Evolutionary conservation across 148 eudicot species (phyloP).

Genomic region (Heliamphora exappendiculata): DNA sequence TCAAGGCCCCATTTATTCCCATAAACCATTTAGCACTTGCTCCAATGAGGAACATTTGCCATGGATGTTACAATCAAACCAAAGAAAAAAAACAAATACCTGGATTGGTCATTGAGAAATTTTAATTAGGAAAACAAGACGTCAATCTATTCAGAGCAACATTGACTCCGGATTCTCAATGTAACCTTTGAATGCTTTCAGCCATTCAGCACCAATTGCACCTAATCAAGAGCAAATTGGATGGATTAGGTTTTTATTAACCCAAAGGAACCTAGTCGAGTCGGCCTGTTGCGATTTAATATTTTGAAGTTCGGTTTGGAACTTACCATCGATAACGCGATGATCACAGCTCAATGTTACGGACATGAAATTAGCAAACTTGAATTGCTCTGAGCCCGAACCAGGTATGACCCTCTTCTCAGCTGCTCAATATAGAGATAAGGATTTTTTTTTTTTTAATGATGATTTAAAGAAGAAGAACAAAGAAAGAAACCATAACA

Average conservation of each 20-base stretch:
- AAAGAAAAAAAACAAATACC: background rate
- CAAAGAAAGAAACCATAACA: background rate
- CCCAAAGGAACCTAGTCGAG: background rate
- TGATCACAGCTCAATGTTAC: constrained; percentile 95
- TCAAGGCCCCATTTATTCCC: constrained; percentile 10
- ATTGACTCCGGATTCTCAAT: constrained; percentile 91
- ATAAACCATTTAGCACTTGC: background rate
- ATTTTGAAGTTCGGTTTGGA: background rate
- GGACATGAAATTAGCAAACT: constrained; percentile 78
- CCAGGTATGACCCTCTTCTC: constrained; percentile 82
- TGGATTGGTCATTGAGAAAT: background rate
- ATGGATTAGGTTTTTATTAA: background rate
- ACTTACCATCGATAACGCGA: constrained; percentile 90
- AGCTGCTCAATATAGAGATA: constrained; percentile 46
- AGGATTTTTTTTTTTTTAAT: background rate
- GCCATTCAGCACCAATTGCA: constrained; percentile 98
- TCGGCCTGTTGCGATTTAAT: background rate
- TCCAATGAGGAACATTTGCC: background rate
- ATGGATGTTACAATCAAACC: background rate
- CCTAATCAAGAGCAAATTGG: constrained; percentile 31
- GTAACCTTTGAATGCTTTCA: constrained; percentile 92
- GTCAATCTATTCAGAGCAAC: constrained; percentile 47
- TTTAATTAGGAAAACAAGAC: background rate
- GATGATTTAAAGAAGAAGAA: background rate
- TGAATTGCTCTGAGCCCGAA: constrained; percentile 47